Evolutionary conservation across 345 rosid genomes (phyloP).

Genomic region (Clausena lansium): DNA sequence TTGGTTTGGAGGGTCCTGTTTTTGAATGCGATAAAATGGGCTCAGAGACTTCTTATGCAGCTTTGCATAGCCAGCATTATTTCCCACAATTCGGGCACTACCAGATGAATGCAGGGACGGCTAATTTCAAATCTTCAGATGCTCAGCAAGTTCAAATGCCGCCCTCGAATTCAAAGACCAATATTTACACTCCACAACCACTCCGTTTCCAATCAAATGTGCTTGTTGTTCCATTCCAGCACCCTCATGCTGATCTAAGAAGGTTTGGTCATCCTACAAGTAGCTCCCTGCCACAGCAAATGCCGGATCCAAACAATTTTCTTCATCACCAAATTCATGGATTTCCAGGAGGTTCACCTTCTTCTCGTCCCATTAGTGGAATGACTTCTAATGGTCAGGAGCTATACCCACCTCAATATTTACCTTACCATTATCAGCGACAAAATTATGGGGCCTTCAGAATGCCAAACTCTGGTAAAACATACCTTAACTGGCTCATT

Average conservation of each 20-base stretch:
- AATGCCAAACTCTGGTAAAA: slow-evolving; percentile 23
- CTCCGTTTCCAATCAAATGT: not conserved
- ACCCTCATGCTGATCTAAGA: slow-evolving; percentile 7
- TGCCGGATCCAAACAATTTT: not conserved
- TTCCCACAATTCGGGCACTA: slow-evolving; percentile 9
- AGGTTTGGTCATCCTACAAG: slow-evolving; percentile 5
- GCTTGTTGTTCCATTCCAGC: not conserved
- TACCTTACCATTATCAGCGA: slow-evolving; percentile 3
- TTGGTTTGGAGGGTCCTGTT: not conserved
- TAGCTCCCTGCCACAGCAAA: slow-evolving; percentile 6
- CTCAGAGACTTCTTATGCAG: slow-evolving; percentile 2
- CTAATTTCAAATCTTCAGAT: not conserved
- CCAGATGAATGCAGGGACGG: slow-evolving; percentile 14
- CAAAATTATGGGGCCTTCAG: not conserved
- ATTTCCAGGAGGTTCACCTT: slow-evolving; percentile 5
- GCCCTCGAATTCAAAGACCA: not conserved
- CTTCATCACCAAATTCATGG: slow-evolving; percentile 4
- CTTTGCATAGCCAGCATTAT: not conserved
- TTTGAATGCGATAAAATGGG: slow-evolving; percentile 4
- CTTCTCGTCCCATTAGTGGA: not conserved
- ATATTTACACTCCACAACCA: not conserved
- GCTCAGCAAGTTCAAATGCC: not conserved
- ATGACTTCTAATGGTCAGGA: not conserved
- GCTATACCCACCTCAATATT: slow-evolving; percentile 2
- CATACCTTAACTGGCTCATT: not conserved